Evolutionary conservation across 768 basidiomycete species (phyloP).

Genomic region (Scleroderma citrinum): DNA sequence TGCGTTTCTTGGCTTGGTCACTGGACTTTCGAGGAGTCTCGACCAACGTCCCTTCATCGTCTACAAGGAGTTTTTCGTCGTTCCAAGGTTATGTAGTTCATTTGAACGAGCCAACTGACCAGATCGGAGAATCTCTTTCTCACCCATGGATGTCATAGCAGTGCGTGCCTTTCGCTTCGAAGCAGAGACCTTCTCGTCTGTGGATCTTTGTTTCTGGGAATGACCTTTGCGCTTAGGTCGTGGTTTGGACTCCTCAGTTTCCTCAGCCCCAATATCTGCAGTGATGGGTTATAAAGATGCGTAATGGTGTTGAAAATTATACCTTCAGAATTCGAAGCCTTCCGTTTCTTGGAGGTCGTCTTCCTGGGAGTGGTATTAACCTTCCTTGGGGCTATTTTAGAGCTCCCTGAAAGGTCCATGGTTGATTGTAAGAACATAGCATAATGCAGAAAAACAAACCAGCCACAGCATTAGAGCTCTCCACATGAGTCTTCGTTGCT

Average conservation of each 20-base stretch:
- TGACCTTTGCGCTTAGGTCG: not conserved
- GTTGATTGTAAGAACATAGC: not conserved
- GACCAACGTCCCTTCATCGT: slow-evolving; percentile 24
- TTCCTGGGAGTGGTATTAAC: not conserved
- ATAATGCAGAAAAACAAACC: slow-evolving; percentile 8
- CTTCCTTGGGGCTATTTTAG: not conserved
- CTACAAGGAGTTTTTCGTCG: slow-evolving; percentile 4
- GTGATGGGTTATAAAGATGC: not conserved
- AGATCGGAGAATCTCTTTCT: not conserved
- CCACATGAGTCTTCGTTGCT: not conserved
- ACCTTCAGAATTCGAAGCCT: not conserved
- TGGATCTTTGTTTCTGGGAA: not conserved
- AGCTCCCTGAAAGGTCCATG: not conserved
- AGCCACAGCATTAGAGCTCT: slow-evolving; percentile 2
- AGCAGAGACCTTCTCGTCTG: not conserved
- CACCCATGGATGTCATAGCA: not conserved
- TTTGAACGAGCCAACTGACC: not conserved
- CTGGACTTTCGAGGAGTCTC: slow-evolving; percentile 14
- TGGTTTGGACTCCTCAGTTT: not conserved
- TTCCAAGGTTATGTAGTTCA: not conserved
- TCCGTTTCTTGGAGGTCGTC: not conserved
- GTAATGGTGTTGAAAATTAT: not conserved
- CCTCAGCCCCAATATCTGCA: not conserved
- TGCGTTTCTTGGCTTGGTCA: slow-evolving; percentile 2
- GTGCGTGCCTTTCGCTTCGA: not conserved